These are phyloP conservation scores for Kazachstania africana DNA, from an alignment of 805 yeast genomes.

Conservation along the genomic window DNA sequence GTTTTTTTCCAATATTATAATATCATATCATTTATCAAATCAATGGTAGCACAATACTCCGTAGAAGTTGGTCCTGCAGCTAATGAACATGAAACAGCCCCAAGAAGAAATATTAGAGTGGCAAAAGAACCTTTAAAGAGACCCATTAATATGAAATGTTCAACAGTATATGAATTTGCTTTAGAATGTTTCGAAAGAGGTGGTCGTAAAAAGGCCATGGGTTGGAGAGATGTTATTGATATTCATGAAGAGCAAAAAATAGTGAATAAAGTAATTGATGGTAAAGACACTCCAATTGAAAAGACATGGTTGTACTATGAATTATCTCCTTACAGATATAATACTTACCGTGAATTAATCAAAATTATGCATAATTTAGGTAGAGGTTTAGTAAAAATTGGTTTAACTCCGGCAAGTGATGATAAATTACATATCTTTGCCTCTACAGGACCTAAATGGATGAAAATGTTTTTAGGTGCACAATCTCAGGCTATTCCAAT, in stretches of 20 bases:
- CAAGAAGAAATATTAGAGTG: conserved; percentile 53
- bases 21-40: too few species aligned
- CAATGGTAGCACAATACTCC: conserved; percentile 18
- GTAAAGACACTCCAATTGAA: conserved; percentile 57
- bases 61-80: conserved; percentile 60
- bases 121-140: conserved; percentile 31
- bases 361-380: conserved; percentile 43
- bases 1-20: too few species aligned
- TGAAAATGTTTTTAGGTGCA: conserved; percentile 75
- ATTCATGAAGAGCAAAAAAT: conserved; percentile 65
- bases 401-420: conserved; percentile 39
- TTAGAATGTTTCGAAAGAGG: conserved; percentile 48
- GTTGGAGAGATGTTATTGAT: conserved; percentile 67
- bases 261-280: conserved; percentile 68
- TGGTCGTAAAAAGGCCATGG: conserved; percentile 48
- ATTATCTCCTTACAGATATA: conserved; percentile 56
- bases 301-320: conserved; percentile 86
- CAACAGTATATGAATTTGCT: conserved; percentile 61
- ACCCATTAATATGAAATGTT: conserved; percentile 55
- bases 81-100: conserved; percentile 68
- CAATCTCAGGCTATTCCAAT: conserved; percentile 69
- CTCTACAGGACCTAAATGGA: conserved; percentile 82
- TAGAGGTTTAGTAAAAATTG: conserved; percentile 64
- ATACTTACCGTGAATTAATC: conserved; percentile 48
- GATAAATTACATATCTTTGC: conserved; percentile 78